Conservation (phyloP, 805 yeast genomes). For the Myxozyma melibiosi region DNA sequence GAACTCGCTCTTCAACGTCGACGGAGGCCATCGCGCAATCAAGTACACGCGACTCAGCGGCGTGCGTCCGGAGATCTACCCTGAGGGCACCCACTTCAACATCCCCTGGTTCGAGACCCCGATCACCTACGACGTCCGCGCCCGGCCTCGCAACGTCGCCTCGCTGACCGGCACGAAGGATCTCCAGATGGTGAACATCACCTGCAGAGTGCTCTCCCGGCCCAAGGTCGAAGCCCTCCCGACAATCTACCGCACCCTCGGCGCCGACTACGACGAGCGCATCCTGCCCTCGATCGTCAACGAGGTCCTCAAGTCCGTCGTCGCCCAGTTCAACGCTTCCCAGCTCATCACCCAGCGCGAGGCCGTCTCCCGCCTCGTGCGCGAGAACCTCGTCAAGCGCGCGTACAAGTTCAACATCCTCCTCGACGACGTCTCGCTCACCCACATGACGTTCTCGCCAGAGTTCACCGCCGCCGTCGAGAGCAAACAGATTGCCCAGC, state of each 20-base stretch:
- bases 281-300: slow-evolving; percentile 97
- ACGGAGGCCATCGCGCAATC: slow-evolving; percentile 98
- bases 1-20: slow-evolving; percentile 76
- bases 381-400: slow-evolving; percentile 87
- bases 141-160: slow-evolving; percentile 94
- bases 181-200: slow-evolving; percentile 97
- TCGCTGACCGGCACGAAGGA: slow-evolving; percentile 98
- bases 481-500: slow-evolving; percentile 98
- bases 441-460: slow-evolving; percentile 96
- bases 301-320: slow-evolving; percentile 94
- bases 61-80: slow-evolving; percentile 75
- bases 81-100: slow-evolving; percentile 93
- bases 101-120: slow-evolving; percentile 96
- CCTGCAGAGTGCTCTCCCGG: slow-evolving; percentile 94
- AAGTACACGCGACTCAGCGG: slow-evolving; percentile 87
- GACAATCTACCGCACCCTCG: slow-evolving; percentile 84
- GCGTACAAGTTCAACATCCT: slow-evolving; percentile 85
- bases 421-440: slow-evolving; percentile 94
- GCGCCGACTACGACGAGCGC: slow-evolving; percentile 93
- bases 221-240: slow-evolving; percentile 83
- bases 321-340: slow-evolving; percentile 97
- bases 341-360: slow-evolving; percentile 99
- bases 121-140: slow-evolving; percentile 89
- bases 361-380: slow-evolving; percentile 85
- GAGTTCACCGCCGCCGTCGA: slow-evolving; percentile 97